Evolutionary conservation across 2,329 filamentous ascomycete genomes (phyloP), one percentile per base, ranked within the genome.

Genomic region (Keithomyces neogunnii): DNA sequence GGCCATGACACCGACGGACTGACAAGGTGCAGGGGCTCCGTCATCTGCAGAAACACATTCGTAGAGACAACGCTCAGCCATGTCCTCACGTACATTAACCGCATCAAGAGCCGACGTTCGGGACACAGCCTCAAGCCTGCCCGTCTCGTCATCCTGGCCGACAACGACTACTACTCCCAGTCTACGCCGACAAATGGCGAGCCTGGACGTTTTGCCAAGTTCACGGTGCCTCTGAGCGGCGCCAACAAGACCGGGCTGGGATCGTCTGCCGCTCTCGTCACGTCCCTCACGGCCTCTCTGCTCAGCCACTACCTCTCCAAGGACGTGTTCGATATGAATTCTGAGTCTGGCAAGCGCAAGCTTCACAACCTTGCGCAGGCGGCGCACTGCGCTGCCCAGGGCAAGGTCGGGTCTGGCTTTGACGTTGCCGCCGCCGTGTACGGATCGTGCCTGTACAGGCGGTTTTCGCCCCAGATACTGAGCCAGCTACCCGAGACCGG

Each of bases 231-330:
- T 5, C 79, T 99, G 36, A 72, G 77, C 52, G 78, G 84, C 56
- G 91, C 92, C 13, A 87, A 96, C 77, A 99, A 99, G 74, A 99
- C 93, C 0, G 93, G 93, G 2, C 81, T 99, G 32, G 93, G 93
- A 53, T 96, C 91, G 9, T 96, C 91, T 1, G 93, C 93, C 3
- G 93, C 93, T 3, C 80, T 99, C 10, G 92, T 97, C 33, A 97
- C 93, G 1, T 78, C 91, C 40, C 81, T 99, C 40, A 89, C 87
- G 1, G 87, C 85, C 40, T 82, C 88, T 1, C 71, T 95, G 3
- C 78, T 95, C 32, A 72, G 75, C n/a, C 84, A 91, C 71, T 91
- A 91, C 72, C 76, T 91, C 26, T 79, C 82, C 3, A 57, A 51
- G 1, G 57, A 67, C 11, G 60, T 70, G 10, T 86, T 88, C 64